Evolutionary conservation across 1,284 basidiomycete genomes (phyloP), one percentile per base, ranked within the genome.

Genomic region (Gymnopus androsaceus): DNA sequence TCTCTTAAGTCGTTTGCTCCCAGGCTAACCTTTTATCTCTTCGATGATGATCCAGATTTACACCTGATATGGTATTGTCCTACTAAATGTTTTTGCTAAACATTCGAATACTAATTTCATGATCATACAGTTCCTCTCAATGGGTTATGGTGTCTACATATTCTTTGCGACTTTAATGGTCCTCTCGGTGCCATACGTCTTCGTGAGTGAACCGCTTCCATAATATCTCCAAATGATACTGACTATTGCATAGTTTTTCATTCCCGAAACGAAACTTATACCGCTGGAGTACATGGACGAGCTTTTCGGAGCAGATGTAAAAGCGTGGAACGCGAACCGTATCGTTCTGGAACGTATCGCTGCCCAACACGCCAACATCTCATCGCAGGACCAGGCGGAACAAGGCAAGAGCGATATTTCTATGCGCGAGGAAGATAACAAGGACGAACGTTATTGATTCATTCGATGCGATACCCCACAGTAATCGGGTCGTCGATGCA

Each of bases 261-360:
- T 74, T 9, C 71, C 72, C 5, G 70, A 74, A 58, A 71, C 71
- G 15, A 69, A 69, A 51, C 67, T 68, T 52, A 54, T 72, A 8
- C 71, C 71, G 2, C 66, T 73, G 4, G 72, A 73, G 58, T 66
- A 68, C 30, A 74, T 73, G 69, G 70, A 73, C 45, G 70, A 70
- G 46, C 67, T 74, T 28, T 73, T 72, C 49, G 69, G 34, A 3
- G 37, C 60, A 14, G 60, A 55, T 41, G 55, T 61, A 27, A 60
- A 57, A 51, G 49, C 63, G 31, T 63, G 65, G 65, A 60, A 59
- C 23, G 65, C 65, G n/a, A 61, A 66, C 47, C 46, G 12, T 1
- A 58, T 61, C 25, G 61, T 64, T 6, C 62, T 64, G 62, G 63
- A 38, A 7, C 58, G 59, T 31, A 50, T 62, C 28, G 40, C 31